A percentile compares a stretch with the other conserved stretches of the same genome.
Conservation (phyloP, 2,329 filamentous ascomycete genomes). For the Aspergillus hortae region DNA sequence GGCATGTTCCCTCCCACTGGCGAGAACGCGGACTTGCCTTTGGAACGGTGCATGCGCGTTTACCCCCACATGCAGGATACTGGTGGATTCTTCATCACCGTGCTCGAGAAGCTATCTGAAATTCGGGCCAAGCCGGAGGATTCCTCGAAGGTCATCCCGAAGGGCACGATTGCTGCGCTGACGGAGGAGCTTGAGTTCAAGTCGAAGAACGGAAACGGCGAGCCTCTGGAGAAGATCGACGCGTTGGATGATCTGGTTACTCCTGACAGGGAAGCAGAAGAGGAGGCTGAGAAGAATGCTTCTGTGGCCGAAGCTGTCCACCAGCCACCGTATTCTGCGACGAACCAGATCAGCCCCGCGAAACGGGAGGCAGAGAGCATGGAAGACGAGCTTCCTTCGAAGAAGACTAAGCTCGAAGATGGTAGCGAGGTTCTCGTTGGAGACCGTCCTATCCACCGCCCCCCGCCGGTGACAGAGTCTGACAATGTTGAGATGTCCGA, state of each 20-base stretch:
- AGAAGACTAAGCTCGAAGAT: constrained; percentile 43
- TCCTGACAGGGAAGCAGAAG: constrained; percentile 24
- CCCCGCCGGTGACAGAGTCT: constrained; percentile 22
- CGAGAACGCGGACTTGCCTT: constrained; percentile 60
- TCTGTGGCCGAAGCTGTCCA: constrained; percentile 33
- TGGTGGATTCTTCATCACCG: constrained; percentile 95
- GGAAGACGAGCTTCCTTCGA: constrained; percentile 37
- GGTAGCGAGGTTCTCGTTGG: constrained; percentile 36
- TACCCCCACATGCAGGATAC: constrained; percentile 96
- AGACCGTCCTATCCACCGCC: constrained; percentile 34
- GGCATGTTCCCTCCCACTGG: constrained; percentile 77
- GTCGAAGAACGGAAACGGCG: constrained; percentile 25
- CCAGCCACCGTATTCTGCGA: constrained; percentile 31
- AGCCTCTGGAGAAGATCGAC: constrained; percentile 36
- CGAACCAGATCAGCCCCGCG: constrained; percentile 18
- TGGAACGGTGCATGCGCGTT: constrained; percentile 88
- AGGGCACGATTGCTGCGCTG: constrained; percentile 37
- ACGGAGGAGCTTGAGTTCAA: constrained; percentile 33
- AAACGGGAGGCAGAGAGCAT: constrained; percentile 34
- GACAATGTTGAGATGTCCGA: constrained; percentile 22
- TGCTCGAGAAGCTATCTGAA: constrained; percentile 86
- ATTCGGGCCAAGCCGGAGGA: constrained; percentile 74
- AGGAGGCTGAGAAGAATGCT: constrained; percentile 32
- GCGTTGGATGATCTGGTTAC: constrained; percentile 39
- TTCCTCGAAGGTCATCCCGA: constrained; percentile 30